Conservation (phyloP, 768 basidiomycete species). For the Dendrothele bispora region DNA sequence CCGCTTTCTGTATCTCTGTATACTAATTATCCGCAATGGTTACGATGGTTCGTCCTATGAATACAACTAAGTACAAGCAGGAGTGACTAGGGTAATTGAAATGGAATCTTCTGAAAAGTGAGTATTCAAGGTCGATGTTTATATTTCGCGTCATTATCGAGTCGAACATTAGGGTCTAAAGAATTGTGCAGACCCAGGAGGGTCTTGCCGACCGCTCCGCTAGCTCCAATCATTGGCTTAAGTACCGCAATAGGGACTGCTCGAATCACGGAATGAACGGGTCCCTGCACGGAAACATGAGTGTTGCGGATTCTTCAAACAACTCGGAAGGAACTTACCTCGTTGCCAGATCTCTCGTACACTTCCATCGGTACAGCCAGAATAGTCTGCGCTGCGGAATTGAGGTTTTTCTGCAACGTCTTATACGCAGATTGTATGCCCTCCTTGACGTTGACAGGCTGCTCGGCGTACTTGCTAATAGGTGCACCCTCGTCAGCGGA, state of each 20-base stretch:
- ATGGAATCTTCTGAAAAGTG: too few species aligned
- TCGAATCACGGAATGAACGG: conserved; percentile 90
- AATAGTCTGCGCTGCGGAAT: conserved; percentile 96
- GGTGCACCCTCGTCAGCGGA: conserved; percentile 51
- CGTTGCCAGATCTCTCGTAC: conserved; percentile 89
- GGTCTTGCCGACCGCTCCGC: conserved; percentile 95
- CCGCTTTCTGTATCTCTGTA: conserved; percentile 10
- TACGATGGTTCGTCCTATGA: too few species aligned
- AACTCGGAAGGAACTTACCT: conserved; percentile 49
- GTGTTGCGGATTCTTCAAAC: not conserved
- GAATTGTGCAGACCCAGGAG: conserved; percentile 91
- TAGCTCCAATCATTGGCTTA: conserved; percentile 97
- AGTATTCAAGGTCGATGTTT: too few species aligned
- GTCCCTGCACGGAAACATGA: conserved; percentile 55
- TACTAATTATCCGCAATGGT: conserved; percentile 2
- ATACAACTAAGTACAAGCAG: too few species aligned
- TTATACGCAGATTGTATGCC: conserved; percentile 91
- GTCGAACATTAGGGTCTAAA: conserved; percentile 79
- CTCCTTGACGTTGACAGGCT: conserved; percentile 80
- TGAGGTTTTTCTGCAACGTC: conserved; percentile 83
- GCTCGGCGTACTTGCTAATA: conserved; percentile 90
- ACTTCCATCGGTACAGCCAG: conserved; percentile 99
- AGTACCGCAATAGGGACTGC: conserved; percentile 97
- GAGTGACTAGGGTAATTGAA: too few species aligned
- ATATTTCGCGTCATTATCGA: conserved; percentile 92